Evolutionary conservation across 345 rosid species (phyloP), one percentile per base, ranked within the genome.

Genomic region (Euphorbia peplus): DNA sequence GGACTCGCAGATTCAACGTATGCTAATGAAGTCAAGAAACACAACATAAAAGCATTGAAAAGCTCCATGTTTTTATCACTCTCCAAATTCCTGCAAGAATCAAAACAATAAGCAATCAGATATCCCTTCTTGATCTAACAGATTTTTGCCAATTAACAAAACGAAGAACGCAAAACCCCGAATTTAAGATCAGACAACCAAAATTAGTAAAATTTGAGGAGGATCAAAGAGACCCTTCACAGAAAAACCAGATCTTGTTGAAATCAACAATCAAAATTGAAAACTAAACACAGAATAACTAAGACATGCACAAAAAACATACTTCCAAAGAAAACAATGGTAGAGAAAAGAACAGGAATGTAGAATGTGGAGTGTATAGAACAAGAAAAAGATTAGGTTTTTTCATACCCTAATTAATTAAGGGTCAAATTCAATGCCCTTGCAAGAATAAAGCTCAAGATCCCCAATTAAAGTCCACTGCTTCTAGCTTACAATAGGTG

Each of bases 1-100:
- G 96, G 93, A 78, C 85, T 85, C 25, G 81, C 73, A 26, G 77
- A 70, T 67, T 89, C 83, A 54, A 85, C 97, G 73, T 72, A 32
- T 29, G 84, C 79, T 39, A 78, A 50, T 39, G 79, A 56, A 48
- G 82, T 72, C 61, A 65, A 76, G 63, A 81, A 21, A 39, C 85
- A 72, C 77, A 87, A 24, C 35, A 81, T 64, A 10, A 67, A 55
- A 51, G 68, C 29, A n/a, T 66, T 26, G 9, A 85, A 67, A 24
- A 76, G 39, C 59, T 81, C 77, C 86, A 86, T 22, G 30, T 21
- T 32, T 61, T 39, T 37, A 41, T 11, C 41, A 70, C 65, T 74
- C 79, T 26, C 77, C 32, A 75, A 82, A 68, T 80, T 69, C 82
- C 88, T 84, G 77, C 78, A 70, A 71, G 44, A 46, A 42, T 3